phyloP scores from a whole-genome alignment of 371 early-diverging fungal species.

The Mortierella sp. region DNA sequence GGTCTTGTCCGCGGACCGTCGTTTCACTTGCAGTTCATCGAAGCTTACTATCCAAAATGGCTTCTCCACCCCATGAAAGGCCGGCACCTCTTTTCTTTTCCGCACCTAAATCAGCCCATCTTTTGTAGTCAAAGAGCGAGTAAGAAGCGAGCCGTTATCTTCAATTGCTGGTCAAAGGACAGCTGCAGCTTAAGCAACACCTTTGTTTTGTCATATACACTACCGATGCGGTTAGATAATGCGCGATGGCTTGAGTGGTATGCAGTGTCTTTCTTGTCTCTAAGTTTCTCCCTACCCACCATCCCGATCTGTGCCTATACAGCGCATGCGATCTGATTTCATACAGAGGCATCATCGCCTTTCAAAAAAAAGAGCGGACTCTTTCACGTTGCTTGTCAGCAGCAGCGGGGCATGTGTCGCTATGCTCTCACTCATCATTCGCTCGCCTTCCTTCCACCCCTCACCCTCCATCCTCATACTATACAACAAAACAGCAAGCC shows the following conservation, averaged over 20 bases:
- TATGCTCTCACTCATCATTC: slow-evolving; percentile 1
- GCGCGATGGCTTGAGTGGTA: no score
- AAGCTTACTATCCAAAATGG: neutral
- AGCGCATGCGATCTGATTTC: neutral
- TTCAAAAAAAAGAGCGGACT: neutral
- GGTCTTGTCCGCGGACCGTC: neutral
- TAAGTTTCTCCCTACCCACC: no score
- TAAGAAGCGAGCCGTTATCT: no score
- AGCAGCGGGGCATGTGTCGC: neutral
- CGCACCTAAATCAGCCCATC: neutral
- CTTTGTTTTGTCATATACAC: no score
- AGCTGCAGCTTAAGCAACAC: no score
- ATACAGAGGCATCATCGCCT: neutral
- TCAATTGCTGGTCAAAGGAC: no score
- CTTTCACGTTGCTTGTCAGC: neutral
- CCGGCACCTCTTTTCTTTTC: neutral
- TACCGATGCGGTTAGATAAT: no score
- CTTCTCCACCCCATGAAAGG: no score
- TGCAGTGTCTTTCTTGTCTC: no score
- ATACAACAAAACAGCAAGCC: neutral
- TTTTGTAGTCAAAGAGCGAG: no score
- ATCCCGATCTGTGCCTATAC: neutral
- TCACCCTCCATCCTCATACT: neutral
- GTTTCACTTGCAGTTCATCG: neutral
- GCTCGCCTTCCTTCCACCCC: neutral